phyloP scores from a whole-genome alignment of 2,329 filamentous ascomycete species.

The Clonostachys sp. region DNA sequence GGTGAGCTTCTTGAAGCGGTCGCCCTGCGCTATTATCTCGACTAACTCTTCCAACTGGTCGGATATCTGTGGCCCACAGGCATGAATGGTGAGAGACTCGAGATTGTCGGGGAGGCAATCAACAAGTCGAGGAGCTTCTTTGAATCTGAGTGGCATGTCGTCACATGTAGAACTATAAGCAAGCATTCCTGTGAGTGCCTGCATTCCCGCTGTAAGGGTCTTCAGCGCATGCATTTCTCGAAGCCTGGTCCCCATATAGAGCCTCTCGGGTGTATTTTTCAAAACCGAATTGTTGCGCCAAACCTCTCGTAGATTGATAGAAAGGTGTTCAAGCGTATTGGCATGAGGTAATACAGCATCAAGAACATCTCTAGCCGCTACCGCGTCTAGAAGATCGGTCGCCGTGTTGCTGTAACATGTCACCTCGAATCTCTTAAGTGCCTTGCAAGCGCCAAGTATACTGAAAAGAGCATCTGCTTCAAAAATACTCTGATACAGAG shows the following conservation, averaged over 20 bases:
- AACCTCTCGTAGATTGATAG: conserved; percentile 2
- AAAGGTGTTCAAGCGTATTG: conserved; percentile 4
- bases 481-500: too few species aligned
- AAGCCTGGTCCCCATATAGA: neutral
- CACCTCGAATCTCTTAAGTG: neutral
- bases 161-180: too few species aligned
- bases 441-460: neutral
- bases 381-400: too few species aligned
- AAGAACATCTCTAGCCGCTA: conserved; percentile 1
- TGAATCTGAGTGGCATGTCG: neutral
- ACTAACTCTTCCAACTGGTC: too few species aligned
- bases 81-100: conserved; percentile 3
- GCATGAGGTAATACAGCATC: conserved; percentile 2
- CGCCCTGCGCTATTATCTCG: too few species aligned
- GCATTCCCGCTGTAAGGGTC: neutral
- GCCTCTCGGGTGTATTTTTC: neutral
- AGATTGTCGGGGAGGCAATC: conserved; percentile 4
- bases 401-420: too few species aligned
- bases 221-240: neutral
- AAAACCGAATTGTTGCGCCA: neutral
- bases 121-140: neutral
- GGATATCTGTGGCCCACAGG: too few species aligned
- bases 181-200: neutral
- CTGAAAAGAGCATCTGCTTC: neutral
- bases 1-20: too few species aligned